Evolutionary conservation across 169 alveolate species (phyloP).

Genomic region (Theileria luwenshuni): DNA sequence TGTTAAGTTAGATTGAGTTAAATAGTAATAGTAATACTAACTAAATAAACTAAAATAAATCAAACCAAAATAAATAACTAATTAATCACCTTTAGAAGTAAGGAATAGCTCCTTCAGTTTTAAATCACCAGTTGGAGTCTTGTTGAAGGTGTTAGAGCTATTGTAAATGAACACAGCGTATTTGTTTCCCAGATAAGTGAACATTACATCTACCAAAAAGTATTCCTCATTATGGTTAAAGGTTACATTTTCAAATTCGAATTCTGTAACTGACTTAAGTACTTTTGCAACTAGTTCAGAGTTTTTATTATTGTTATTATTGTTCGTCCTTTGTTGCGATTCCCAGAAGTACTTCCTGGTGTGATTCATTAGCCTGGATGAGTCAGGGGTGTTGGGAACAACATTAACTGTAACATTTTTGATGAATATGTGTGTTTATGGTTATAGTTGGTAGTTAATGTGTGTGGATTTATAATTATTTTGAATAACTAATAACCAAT

Average conservation of each 20-base stretch:
- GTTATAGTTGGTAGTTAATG: too few species aligned
- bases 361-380: slow-evolving; percentile 38
- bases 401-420: slow-evolving; percentile 50
- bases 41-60: neutral
- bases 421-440: too few species aligned
- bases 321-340: slow-evolving; percentile 11
- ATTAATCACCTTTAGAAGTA: slow-evolving; percentile 34
- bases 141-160: slow-evolving; percentile 15
- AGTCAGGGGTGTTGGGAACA: slow-evolving; percentile 25
- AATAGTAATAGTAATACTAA: too few species aligned
- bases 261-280: neutral
- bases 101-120: slow-evolving; percentile 48
- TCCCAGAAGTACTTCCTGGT: slow-evolving; percentile 37
- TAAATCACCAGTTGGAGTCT: slow-evolving; percentile 48
- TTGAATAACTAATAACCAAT: too few species aligned
- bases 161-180: slow-evolving; percentile 44
- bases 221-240: slow-evolving; percentile 18
- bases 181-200: slow-evolving; percentile 6
- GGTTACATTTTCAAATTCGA: neutral
- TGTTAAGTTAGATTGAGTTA: too few species aligned
- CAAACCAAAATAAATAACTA: neutral
- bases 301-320: too few species aligned
- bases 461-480: too few species aligned
- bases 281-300: slow-evolving; percentile 11
- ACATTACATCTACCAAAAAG: slow-evolving; percentile 43